Evolutionary conservation across 179 eudicot genomes (phyloP), one percentile per base, ranked within the genome.

Genomic region (Sideroxylon spinosum): DNA sequence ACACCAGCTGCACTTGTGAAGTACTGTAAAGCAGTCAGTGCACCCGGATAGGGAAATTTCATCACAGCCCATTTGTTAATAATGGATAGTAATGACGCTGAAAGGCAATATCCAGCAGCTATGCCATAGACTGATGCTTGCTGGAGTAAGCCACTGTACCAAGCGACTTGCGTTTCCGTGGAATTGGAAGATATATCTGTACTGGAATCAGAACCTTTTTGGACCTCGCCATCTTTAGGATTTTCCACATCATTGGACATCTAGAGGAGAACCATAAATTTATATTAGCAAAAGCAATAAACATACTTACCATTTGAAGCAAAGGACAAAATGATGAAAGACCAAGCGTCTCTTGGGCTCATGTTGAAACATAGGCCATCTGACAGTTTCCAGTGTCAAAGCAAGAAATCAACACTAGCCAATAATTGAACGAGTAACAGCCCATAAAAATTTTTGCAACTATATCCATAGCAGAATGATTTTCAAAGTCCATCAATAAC

Each of bases 31-130:
- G 98, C 98, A 56, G 95, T 94, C 74, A 94, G 85, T 23, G 97
- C 97, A 52, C 97, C 98, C 0, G 97, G 97, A 73, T 92, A 94
- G 50, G 98, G 98, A 69, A 94, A 94, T 83, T 90, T 94, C 98
- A 92, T 94, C 59, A 94, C 92, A 65, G 97, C 98, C 96, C 98
- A 94, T 83, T 92, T 92, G 86, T 92, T 92, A 52, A 95, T 93
- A 79, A 95, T 93, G 56, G 97, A 95, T 48, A 95, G 93, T 77
- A 95, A 84, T 26, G 98, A 91, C 6, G 98, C 98, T 46, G 97
- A 95, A 70, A 93, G 75, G 84, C 98, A 95, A 82, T 95, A 95
- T 69, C 98, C 98, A 62, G 91, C 90, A 71, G 98, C 98, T 61
- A 93, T 81, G 57, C 98, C 98, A 78, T 95, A 93, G 19, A 95